Percentiles rank a stretch among this genome's conserved stretches.
These are phyloP conservation scores for Blastobotrys parvus DNA, from an alignment of 805 yeast genomes.

Conservation along the genomic window DNA sequence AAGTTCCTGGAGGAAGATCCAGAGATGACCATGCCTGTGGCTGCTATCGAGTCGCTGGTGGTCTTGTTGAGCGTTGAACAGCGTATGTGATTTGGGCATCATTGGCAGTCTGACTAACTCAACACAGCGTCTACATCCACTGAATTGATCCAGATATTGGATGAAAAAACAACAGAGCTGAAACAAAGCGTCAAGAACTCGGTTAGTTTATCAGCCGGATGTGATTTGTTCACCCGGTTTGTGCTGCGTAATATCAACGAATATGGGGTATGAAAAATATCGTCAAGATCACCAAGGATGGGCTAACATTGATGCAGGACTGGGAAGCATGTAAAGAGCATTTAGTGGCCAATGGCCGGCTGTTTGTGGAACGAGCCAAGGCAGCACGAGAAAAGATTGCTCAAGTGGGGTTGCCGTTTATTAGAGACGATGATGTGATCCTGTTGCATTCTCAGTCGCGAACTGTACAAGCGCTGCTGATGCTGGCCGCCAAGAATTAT, in stretches of 20 bases:
- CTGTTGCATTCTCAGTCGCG: conserved; percentile 89
- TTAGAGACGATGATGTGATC: conserved; percentile 83
- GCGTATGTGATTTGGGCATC: conserved; percentile 32
- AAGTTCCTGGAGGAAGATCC: conserved; percentile 77
- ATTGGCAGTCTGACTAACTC: neutral
- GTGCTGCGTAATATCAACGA: conserved; percentile 82
- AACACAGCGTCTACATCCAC: conserved; percentile 72
- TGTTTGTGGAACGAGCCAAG: conserved; percentile 86
- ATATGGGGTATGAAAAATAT: conserved; percentile 43
- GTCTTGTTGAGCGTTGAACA: conserved; percentile 72
- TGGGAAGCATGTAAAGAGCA: conserved; percentile 91
- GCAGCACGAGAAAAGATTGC: conserved; percentile 84
- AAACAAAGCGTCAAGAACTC: conserved; percentile 82
- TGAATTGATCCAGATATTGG: conserved; percentile 75
- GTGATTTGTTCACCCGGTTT: conserved; percentile 91
- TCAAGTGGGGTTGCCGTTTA: conserved; percentile 76
- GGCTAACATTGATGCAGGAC: conserved; percentile 33
- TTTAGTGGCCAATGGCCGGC: conserved; percentile 85
- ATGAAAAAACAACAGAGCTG: conserved; percentile 64
- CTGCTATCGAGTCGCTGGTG: conserved; percentile 92
- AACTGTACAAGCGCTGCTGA: conserved; percentile 71
- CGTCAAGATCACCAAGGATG: too few relatives aligned
- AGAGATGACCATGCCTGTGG: conserved; percentile 99
- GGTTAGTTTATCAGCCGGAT: conserved; percentile 91
- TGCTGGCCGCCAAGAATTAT: conserved; percentile 66